phyloP scores from a whole-genome alignment of 2,329 filamentous ascomycete species.

The Hypoxylon sp. region DNA sequence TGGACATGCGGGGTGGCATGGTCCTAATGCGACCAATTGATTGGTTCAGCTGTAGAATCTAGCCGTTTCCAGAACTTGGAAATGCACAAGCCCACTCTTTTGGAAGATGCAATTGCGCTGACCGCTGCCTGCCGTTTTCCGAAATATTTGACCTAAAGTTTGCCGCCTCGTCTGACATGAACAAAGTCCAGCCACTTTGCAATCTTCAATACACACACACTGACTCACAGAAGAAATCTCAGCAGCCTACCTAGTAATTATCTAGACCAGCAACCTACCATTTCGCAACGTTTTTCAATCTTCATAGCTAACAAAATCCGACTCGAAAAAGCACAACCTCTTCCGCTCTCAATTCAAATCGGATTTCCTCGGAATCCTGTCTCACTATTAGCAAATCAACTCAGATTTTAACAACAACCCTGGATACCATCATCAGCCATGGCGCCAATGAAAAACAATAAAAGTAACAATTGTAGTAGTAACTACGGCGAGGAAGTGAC shows the following conservation, averaged over 20 bases:
- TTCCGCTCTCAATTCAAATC: background rate
- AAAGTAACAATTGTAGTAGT: conserved; percentile 80
- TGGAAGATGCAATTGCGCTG: conserved; percentile 26
- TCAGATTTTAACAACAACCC: conserved; percentile 37
- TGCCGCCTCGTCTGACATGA: conserved; percentile 28
- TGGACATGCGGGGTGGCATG: conserved; percentile 39
- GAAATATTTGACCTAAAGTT: conserved; percentile 22
- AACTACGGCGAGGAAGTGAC: conserved; percentile 78
- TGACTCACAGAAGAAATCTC: background rate
- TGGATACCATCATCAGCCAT: conserved; percentile 59
- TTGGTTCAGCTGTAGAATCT: conserved; percentile 30
- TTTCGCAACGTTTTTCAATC: background rate
- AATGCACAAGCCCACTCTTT: conserved; percentile 9
- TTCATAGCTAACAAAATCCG: background rate
- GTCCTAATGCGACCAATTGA: conserved; percentile 2
- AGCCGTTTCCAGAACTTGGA: conserved; percentile 41
- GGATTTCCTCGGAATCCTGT: conserved; percentile 17
- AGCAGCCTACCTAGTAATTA: too few species aligned
- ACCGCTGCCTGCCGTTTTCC: conserved; percentile 33
- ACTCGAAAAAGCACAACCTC: background rate
- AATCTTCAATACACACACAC: conserved; percentile 16
- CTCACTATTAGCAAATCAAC: conserved; percentile 14
- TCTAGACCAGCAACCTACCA: conserved; percentile 6
- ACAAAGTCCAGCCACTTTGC: conserved; percentile 25
- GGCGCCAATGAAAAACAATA: conserved; percentile 79